These are phyloP conservation scores for Backusella australiensis DNA, from an alignment of 192 early-diverging fungal species.

Conservation along the genomic window DNA sequence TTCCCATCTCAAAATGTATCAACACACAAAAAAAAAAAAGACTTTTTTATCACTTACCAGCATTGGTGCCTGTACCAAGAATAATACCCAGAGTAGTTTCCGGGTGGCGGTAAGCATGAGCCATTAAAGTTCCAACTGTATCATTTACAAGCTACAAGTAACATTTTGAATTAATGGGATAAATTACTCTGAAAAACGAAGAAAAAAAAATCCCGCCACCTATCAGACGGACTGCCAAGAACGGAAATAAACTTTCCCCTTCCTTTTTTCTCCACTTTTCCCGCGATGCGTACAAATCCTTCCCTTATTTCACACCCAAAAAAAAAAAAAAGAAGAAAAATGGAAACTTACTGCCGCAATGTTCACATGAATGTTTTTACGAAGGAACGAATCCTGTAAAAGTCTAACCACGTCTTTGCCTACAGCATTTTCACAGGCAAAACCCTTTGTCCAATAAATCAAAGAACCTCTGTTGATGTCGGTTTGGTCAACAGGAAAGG, in stretches of 20 bases:
- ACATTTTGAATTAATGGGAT: background rate
- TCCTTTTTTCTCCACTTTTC: background rate
- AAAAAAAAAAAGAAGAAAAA: background rate
- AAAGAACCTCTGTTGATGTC: slow-evolving; percentile 67
- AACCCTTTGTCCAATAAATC: slow-evolving; percentile 90
- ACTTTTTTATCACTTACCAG: background rate
- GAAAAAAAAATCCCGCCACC: background rate
- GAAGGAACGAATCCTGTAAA: slow-evolving; percentile 77
- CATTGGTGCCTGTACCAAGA: slow-evolving; percentile 93
- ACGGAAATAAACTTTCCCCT: background rate
- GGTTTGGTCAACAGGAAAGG: slow-evolving; percentile 89
- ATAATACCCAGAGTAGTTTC: slow-evolving; percentile 85
- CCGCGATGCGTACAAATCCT: background rate
- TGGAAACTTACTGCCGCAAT: slow-evolving; percentile 40
- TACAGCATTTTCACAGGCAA: slow-evolving; percentile 68
- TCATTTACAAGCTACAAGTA: slow-evolving; percentile 80
- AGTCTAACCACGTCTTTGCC: slow-evolving; percentile 75
- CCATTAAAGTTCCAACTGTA: slow-evolving; percentile 91
- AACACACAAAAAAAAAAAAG: background rate
- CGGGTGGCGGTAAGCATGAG: slow-evolving; percentile 78
- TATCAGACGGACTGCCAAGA: background rate
- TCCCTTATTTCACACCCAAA: background rate
- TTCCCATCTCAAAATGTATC: background rate
- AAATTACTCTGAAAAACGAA: background rate
- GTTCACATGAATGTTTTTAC: slow-evolving; percentile 70